Base-by-base conservation (phyloP, 1,284 basidiomycete genomes). In the Pterula multifida region DNA sequence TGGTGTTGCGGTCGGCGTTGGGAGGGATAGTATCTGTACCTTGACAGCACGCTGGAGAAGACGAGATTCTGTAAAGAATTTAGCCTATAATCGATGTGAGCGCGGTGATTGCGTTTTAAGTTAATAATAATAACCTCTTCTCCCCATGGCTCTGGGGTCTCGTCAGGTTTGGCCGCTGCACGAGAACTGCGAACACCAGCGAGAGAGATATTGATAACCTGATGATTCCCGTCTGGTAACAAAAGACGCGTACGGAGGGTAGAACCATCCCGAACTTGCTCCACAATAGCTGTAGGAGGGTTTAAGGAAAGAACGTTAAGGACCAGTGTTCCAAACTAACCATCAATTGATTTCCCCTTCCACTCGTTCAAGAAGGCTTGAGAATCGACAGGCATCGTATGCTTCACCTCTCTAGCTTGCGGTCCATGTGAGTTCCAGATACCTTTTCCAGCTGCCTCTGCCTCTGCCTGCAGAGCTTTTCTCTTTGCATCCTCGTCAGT, bases 61-160 rank as follows among this genome's bases (percentile, higher is more conserved):
- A 50, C 95, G 82, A 6, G 83, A 85, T 68, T 98, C 95, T 52
- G 88, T 89, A 68, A 98, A 98, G 71, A 86, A 93, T 68, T 86
- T 91, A 48, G 93, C 90, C 85, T 97, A 63, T 26, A 63, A 51
- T 55, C 47, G 52, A 54, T 17, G n/a, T 42, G 9, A 22, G 39
- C 4, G 4, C 47, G 25, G 42, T 54, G 42, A 45, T n/a, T n/a
- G n/a, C n/a, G n/a, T n/a, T n/a, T n/a, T n/a, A n/a, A n/a, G n/a
- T n/a, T n/a, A n/a, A n/a, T n/a, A n/a, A n/a, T 42, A 67, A 73
- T 56, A 53, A 87, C 89, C 71, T 92, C 90, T 69, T 93, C 90
- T 53, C 80, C 85, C 75, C 79, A 91, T 36, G 75, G 78, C 63
- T 94, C 90, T 13, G 87, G 81, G 3, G 72, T 50, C 60, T 92